Conservation (phyloP, 2,329 filamentous ascomycete genomes). For the Magnaporthiopsis poae region DNA sequence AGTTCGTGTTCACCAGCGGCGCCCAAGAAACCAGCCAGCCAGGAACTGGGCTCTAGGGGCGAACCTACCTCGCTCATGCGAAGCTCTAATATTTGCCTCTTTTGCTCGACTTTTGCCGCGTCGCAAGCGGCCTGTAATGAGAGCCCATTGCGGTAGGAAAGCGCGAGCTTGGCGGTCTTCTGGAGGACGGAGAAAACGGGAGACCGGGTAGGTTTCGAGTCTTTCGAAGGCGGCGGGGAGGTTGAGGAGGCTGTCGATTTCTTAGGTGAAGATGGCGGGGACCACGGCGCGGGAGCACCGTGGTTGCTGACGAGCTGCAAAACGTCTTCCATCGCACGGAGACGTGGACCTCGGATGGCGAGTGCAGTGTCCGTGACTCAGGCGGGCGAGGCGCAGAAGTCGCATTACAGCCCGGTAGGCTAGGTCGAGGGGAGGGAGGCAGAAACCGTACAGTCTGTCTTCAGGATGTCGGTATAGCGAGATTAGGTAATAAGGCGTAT, state of each 20-base stretch:
- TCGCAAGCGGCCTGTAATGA: neutral
- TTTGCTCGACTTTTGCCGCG: constrained; percentile 4
- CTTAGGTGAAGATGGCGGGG: neutral
- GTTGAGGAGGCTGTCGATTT: neutral
- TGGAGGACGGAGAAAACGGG: constrained; percentile 1
- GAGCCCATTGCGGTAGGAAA: constrained; percentile 1
- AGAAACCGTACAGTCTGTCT: neutral
- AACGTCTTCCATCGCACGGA: neutral
- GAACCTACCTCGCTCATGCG: constrained; percentile 14
- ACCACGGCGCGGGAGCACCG: neutral
- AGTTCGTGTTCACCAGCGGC: neutral
- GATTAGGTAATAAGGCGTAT: neutral
- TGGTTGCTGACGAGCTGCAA: neutral
- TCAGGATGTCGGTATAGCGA: neutral
- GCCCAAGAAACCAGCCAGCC: neutral
- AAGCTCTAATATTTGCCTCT: constrained; percentile 10
- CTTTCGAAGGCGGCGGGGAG: neutral
- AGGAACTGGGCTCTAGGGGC: neutral
- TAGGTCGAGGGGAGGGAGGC: neutral
- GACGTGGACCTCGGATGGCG: neutral
- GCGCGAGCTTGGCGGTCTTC: neutral
- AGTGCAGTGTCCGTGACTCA: neutral
- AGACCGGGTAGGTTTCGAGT: neutral
- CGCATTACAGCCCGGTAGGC: neutral
- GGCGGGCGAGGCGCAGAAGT: neutral